phyloP scores from a whole-genome alignment of 2,329 filamentous ascomycete genomes.

The Pseudogymnoascus pannorum region DNA sequence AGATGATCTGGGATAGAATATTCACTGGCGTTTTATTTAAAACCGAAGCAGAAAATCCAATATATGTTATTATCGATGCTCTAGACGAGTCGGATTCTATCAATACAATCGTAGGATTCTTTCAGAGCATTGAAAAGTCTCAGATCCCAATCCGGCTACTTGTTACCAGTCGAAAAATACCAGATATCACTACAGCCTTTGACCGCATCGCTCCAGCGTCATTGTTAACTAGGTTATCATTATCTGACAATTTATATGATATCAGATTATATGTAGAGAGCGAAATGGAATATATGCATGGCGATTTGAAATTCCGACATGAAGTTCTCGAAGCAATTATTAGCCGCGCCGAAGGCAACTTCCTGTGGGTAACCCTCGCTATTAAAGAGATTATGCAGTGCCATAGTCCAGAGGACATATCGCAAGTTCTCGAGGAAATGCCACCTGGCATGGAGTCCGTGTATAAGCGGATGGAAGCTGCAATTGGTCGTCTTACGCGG shows the following conservation, averaged over 20 bases:
- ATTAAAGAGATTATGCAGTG: slow-evolving; percentile 4
- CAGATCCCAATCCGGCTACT: background rate
- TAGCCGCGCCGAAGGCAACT: slow-evolving; percentile 11
- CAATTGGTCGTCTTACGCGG: slow-evolving; percentile 11
- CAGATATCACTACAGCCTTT: slow-evolving; percentile 5
- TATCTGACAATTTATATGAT: background rate
- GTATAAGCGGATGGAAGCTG: slow-evolving; percentile 25
- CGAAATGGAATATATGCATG: slow-evolving; percentile 9
- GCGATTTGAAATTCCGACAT: background rate
- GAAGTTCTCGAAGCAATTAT: slow-evolving; percentile 9
- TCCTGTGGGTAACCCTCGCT: slow-evolving; percentile 13
- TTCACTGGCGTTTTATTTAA: slow-evolving; percentile 16
- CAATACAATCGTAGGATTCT: background rate
- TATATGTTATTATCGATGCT: slow-evolving; percentile 19
- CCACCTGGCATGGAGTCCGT: slow-evolving; percentile 25
- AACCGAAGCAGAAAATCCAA: slow-evolving; percentile 3
- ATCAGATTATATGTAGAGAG: slow-evolving; percentile 5
- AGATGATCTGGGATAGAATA: slow-evolving; percentile 16
- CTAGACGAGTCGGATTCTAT: slow-evolving; percentile 16
- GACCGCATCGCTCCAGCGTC: background rate
- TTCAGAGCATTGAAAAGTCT: slow-evolving; percentile 9
- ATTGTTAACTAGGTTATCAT: background rate
- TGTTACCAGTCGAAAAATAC: background rate
- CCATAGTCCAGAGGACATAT: slow-evolving; percentile 12
- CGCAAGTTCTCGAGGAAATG: slow-evolving; percentile 18